phyloP scores from a whole-genome alignment of 2,329 filamentous ascomycete species.

The Allantophomopsis lycopodina region DNA sequence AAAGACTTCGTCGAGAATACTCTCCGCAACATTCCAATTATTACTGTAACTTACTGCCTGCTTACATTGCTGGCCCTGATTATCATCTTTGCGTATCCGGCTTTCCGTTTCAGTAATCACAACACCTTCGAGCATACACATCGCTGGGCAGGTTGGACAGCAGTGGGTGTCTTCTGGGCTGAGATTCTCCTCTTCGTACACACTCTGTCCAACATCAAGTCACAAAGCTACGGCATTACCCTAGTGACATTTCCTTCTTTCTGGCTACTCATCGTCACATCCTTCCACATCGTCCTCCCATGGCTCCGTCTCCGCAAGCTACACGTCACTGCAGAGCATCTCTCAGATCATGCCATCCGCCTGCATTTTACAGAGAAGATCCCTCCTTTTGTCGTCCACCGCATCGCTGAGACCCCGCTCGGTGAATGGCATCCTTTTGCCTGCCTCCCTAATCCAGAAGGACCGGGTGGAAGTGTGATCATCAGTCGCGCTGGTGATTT shows the following conservation, averaged over 20 bases:
- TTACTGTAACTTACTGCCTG: constrained; percentile 14
- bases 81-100: constrained; percentile 33
- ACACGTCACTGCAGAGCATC: constrained; percentile 31
- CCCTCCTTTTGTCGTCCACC: constrained; percentile 25
- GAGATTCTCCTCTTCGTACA: constrained; percentile 26
- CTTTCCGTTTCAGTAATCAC: constrained; percentile 32
- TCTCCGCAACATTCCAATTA: constrained; percentile 8
- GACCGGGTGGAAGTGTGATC: constrained; percentile 34
- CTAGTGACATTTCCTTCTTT: constrained; percentile 27
- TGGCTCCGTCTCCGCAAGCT: constrained; percentile 44
- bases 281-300: constrained; percentile 36
- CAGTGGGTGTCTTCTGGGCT: constrained; percentile 33
- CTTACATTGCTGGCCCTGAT: constrained; percentile 31
- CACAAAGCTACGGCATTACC: constrained; percentile 5
- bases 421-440: constrained; percentile 45
- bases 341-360: constrained; percentile 43
- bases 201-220: constrained; percentile 6
- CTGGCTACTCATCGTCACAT: constrained; percentile 41
- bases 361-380: constrained; percentile 36
- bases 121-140: constrained; percentile 43
- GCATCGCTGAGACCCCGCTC: constrained; percentile 32
- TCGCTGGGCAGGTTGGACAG: constrained; percentile 40
- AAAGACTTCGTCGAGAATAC: constrained; percentile 7
- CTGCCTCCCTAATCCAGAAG: constrained; percentile 32
- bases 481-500: constrained; percentile 45